Conservation (phyloP, 768 basidiomycete genomes). For the Lyophyllum shimeji region DNA sequence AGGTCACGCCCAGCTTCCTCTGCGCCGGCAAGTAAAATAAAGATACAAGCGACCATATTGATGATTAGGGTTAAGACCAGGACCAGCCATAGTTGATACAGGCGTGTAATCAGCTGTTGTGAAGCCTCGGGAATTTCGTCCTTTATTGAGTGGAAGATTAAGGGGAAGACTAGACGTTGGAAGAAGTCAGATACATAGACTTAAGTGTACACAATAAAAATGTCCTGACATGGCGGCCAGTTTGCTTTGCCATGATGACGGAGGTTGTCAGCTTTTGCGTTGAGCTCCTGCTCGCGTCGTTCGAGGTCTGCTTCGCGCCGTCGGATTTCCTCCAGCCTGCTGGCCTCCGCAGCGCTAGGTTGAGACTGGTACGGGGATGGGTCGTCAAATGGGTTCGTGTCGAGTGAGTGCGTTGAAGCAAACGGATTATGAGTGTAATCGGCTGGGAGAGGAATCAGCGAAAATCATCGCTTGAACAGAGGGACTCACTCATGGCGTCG, state of each 20-base stretch:
- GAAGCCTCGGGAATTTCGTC: constrained; percentile 88
- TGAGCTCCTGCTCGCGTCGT: constrained; percentile 74
- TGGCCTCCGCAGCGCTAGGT: constrained; percentile 29
- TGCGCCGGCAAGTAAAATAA: constrained; percentile 77
- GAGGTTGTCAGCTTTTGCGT: constrained; percentile 65
- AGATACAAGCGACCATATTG: constrained; percentile 90
- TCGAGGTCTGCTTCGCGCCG: constrained; percentile 82
- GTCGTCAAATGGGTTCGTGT: constrained; percentile 90
- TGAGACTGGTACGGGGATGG: constrained; percentile 40
- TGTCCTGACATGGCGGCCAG: constrained; percentile 82
- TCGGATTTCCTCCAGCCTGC: constrained; percentile 63
- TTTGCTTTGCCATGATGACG: constrained; percentile 83
- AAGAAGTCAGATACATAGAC: constrained; percentile 17
- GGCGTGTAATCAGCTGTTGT: constrained; percentile 74
- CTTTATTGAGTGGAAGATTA: constrained; percentile 91
- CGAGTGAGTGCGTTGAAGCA: constrained; percentile 81
- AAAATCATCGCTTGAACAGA: neutral
- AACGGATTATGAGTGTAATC: constrained; percentile 72
- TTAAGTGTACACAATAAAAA: constrained; percentile 11
- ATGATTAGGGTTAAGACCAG: constrained; percentile 78
- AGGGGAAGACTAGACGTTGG: constrained; percentile 70
- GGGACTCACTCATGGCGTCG: constrained; percentile 35
- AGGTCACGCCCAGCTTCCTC: constrained; percentile 76
- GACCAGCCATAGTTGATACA: constrained; percentile 95
- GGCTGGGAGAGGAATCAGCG: constrained; percentile 17